Conservation (phyloP, 805 yeast species). For the Kuraishia piskuri region DNA sequence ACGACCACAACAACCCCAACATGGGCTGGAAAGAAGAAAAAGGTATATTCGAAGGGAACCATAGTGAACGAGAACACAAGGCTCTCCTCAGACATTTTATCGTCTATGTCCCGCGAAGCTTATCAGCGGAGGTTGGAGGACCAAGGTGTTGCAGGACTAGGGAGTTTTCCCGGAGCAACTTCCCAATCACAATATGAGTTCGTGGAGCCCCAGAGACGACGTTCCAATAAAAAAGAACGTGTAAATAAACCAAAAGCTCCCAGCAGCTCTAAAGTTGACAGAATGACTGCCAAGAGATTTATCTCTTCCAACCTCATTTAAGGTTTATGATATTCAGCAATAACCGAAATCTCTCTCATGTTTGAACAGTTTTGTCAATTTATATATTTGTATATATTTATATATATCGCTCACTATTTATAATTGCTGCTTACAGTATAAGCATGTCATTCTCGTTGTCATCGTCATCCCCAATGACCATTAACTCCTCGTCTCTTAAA, state of each 20-base stretch:
- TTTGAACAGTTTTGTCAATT: too few relatives aligned
- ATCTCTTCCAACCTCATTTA: background rate
- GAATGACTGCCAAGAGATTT: background rate
- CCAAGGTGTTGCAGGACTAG: background rate
- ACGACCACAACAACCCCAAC: background rate
- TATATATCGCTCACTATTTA: background rate
- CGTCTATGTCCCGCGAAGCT: background rate
- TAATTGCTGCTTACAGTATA: background rate
- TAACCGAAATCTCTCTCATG: too few relatives aligned
- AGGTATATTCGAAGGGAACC: background rate
- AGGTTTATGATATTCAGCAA: too few relatives aligned
- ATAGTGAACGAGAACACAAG: background rate
- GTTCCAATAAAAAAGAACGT: background rate
- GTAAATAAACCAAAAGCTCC: background rate
- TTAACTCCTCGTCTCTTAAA: conserved; percentile 19
- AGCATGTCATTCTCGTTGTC: conserved; percentile 10
- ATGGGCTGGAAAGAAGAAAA: background rate
- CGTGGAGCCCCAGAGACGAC: background rate
- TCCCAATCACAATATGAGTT: background rate
- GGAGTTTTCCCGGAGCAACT: background rate
- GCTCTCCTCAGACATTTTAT: background rate
- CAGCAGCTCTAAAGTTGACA: background rate
- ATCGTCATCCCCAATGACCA: conserved; percentile 17
- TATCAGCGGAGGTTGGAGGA: background rate
- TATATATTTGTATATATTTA: too few relatives aligned